Evolutionary conservation across 1,284 basidiomycete genomes (phyloP), one percentile per base, ranked within the genome.

Genomic region (Heterobasidion parviporum): DNA sequence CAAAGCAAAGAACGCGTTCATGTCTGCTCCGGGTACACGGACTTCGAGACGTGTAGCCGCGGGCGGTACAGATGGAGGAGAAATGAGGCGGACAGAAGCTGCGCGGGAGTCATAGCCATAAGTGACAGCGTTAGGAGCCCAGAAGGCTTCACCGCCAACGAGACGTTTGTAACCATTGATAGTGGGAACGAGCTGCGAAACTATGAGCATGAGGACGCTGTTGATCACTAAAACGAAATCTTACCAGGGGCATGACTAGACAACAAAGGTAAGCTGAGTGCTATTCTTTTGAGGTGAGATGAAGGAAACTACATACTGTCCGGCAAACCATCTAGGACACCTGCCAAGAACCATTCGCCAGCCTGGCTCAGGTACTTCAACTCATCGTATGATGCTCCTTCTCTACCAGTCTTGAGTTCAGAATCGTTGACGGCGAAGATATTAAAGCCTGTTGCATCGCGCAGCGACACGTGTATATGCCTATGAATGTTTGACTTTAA

Each of bases 81-180:
- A 87, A 64, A 98, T 85, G 62, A 98, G 89, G 45, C 95, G 86
- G 55, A 98, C 83, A 9, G 92, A 94, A 1, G 93, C 94, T 0
- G 88, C 85, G 35, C 95, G 89, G 20, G 92, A 94, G 72, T 98
- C 96, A 70, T 96, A 98, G 2, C 94, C 95, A 68, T 94, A 98
- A 2, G 92, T 94, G 33, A 92, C 80, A 8, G 92, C 86, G 66
- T 94, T 96, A 3, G 94, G 94, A 2, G 94, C 94, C 92, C 93
- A 97, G 76, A 90, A 95, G 1, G 89, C 86, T 68, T 94, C 92
- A 16, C 94, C 94, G n/a, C 91, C 94, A 15, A 93, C 86, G 12
- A 99, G 82, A 18, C 95, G 90, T 69, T 98, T 99, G 76, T 98
- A 99, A n/a, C 93, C 93, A 66, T 96, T 96, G 70, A 97, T 89